Evolutionary conservation across 192 early-diverging fungal genomes (phyloP), one percentile per base, ranked within the genome.

Genomic region (Paraglomus brasilianum): DNA sequence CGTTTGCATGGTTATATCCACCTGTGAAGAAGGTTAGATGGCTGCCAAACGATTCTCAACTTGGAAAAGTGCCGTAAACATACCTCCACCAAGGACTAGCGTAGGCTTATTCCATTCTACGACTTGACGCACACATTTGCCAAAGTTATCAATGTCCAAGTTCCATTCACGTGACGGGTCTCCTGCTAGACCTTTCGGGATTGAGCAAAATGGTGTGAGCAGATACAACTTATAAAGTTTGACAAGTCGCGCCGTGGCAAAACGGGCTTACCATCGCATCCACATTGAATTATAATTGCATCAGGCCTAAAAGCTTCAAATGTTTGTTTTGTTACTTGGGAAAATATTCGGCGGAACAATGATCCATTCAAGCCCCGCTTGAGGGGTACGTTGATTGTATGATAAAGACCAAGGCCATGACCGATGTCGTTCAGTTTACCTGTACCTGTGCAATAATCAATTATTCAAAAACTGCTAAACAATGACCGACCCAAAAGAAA

Each of bases 231-330:
- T 61, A n/a, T 11, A 41, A 0, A 7, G 19, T 30, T 30, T 3
- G 10, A 50, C 19, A 17, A 22, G 40, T 15, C 53, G n/a, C 21
- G 30, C n/a, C 11, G 19, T 53, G 10, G 2, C n/a, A 17, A 68
- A 7, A 72, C 53, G 22, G 24, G 38, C 43, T 60, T 66, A 74
- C 78, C 78, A 71, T 80, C 78, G 13, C 73, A 71, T 0, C 94
- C 94, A 74, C 93, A 95, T 76, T 96, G 94, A 45, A 95, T 73
- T 2, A 95, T 90, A 38, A 96, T 74, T 7, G 83, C 91, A 8
- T 77, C 74, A 0, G 94, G 92, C 15, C 68, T 77, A 77, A 89
- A 93, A 38, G 60, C 36, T 1, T 78, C 70, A 63, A 81, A 78
- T 5, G 89, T 79, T 22, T 77, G 74, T 15, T 63, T 76, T 66